phyloP scores from a whole-genome alignment of 2,329 filamentous ascomycete genomes.

The Periconia sp. region DNA sequence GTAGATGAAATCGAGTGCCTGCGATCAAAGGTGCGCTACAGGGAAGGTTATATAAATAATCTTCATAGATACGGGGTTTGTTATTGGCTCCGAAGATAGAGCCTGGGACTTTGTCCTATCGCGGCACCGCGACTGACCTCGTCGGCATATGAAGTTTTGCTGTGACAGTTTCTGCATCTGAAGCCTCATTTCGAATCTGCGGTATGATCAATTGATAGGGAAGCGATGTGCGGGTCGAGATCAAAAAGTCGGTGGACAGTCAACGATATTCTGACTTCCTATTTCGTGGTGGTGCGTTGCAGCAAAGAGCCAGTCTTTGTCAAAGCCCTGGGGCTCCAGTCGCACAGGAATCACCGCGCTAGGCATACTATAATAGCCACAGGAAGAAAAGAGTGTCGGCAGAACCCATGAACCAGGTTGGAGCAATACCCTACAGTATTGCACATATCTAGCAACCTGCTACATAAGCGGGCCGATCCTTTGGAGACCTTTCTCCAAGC shows the following conservation, averaged over 20 bases:
- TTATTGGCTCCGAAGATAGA: conserved; percentile 1
- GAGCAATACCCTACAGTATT: conserved; percentile 25
- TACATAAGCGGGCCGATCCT: conserved; percentile 31
- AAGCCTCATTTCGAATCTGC: conserved; percentile 31
- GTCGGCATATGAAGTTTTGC: conserved; percentile 1
- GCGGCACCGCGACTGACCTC: conserved; percentile 2
- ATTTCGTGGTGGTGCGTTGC: conserved; percentile 31
- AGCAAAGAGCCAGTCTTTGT: conserved; percentile 23
- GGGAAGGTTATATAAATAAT: neutral
- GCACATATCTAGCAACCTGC: conserved; percentile 30
- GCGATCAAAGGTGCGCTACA: neutral
- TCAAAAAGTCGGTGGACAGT: conserved; percentile 17
- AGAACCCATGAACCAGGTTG: conserved; percentile 24
- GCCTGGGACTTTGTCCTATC: neutral
- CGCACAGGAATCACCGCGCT: conserved; percentile 40
- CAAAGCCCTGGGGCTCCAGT: conserved; percentile 23
- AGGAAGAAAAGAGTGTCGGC: conserved; percentile 8
- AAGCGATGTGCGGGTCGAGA: conserved; percentile 17
- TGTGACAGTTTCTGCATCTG: conserved; percentile 17
- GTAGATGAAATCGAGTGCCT: neutral
- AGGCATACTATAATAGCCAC: conserved; percentile 25
- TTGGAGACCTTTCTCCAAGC: conserved; percentile 16
- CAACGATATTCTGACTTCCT: conserved; percentile 21
- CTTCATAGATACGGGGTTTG: neutral
- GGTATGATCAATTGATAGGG: conserved; percentile 14